These are phyloP conservation scores for Cylindrotheca fusiformis DNA, from an alignment of 108 stramenopile species.

Conservation along the genomic window DNA sequence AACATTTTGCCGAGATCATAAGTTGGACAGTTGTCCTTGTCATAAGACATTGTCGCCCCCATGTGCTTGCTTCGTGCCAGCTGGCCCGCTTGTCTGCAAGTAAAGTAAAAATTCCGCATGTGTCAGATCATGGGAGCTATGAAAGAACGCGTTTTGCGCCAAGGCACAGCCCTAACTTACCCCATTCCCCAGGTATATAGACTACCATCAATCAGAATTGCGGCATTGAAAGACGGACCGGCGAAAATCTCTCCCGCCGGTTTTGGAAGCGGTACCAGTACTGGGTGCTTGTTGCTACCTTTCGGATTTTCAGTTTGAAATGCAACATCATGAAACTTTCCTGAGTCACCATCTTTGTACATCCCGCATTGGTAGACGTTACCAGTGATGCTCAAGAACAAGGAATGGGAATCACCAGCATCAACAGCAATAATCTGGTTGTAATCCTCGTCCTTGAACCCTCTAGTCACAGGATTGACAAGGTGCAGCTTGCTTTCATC, in stretches of 20 bases:
- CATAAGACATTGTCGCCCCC: neutral
- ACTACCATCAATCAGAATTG: slow-evolving; percentile 50
- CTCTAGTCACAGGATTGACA: slow-evolving; percentile 4
- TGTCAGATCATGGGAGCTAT: no score
- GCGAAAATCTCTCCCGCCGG: slow-evolving; percentile 39
- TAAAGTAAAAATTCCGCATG: no score
- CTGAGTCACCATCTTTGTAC: slow-evolving; percentile 69
- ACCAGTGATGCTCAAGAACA: slow-evolving; percentile 63
- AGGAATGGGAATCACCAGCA: slow-evolving; percentile 75
- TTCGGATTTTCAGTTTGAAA: slow-evolving; percentile 10
- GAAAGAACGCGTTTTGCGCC: no score
- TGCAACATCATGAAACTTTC: slow-evolving; percentile 25
- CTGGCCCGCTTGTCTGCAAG: slow-evolving; percentile 19
- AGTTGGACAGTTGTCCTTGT: slow-evolving; percentile 3
- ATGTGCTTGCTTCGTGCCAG: slow-evolving; percentile 25
- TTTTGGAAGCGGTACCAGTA: slow-evolving; percentile 16
- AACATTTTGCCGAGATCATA: slow-evolving; percentile 17
- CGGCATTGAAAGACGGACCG: slow-evolving; percentile 55
- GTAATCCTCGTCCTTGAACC: slow-evolving; percentile 15
- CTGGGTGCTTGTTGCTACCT: slow-evolving; percentile 23
- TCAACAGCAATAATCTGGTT: slow-evolving; percentile 56
- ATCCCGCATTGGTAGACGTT: slow-evolving; percentile 64
- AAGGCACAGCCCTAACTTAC: no score
- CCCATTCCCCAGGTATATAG: slow-evolving; percentile 68
- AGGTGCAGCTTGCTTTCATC: slow-evolving; percentile 5